Conservation (phyloP, 768 basidiomycete genomes). For the Suillus alpinus region DNA sequence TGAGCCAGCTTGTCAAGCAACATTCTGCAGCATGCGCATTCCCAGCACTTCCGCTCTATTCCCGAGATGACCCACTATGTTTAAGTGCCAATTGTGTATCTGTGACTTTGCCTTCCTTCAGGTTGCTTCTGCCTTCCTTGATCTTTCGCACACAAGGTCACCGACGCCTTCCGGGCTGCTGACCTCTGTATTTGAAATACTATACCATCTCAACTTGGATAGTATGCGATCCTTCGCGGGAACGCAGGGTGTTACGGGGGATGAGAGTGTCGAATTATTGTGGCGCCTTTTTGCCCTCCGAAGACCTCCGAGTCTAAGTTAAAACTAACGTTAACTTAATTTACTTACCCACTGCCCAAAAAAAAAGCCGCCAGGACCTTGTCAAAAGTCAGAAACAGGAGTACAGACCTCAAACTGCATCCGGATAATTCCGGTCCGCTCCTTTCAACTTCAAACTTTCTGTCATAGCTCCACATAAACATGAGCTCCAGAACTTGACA, state of each 20-base stretch:
- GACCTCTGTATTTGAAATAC: background rate
- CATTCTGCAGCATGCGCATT: background rate
- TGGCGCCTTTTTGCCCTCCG: background rate
- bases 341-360: no score
- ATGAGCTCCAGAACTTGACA: background rate
- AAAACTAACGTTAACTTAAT: background rate
- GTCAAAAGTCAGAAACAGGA: background rate
- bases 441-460: background rate
- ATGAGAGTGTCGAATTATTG: background rate
- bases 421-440: background rate
- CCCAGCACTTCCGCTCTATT: background rate
- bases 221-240: background rate
- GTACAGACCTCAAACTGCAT: background rate
- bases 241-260: background rate
- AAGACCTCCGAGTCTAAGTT: background rate
- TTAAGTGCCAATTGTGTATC: background rate
- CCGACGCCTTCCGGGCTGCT: no score
- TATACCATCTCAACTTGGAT: background rate
- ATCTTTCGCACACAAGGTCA: no score
- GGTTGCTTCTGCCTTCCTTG: no score
- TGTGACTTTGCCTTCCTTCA: no score
- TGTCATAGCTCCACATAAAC: background rate
- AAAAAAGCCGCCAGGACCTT: no score
- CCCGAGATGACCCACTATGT: background rate
- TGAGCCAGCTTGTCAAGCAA: background rate